A percentile compares a stretch with the other conserved stretches of the same genome.
Evolutionary conservation across 805 yeast genomes (phyloP).

Genomic region (Metschnikowia continentalis): DNA sequence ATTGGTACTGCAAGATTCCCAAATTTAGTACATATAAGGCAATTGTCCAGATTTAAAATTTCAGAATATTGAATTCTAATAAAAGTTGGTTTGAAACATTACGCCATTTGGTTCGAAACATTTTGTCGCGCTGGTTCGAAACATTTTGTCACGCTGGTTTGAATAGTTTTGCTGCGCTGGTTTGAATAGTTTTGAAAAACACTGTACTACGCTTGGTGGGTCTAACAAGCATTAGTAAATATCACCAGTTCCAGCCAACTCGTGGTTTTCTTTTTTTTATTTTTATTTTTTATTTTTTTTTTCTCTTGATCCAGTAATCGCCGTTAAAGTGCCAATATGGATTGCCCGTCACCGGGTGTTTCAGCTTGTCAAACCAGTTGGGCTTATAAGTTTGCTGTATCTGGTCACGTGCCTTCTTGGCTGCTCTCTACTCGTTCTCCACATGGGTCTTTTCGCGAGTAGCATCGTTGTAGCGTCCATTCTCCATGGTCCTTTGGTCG

Average conservation of each 20-base stretch:
- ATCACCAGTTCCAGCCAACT: constrained; percentile 50
- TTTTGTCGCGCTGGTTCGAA: too few relatives aligned
- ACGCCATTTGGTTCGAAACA: too few relatives aligned
- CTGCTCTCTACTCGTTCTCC: constrained; percentile 88
- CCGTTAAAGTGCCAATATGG: constrained; percentile 71
- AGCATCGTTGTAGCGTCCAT: constrained; percentile 85
- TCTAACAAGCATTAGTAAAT: constrained; percentile 53
- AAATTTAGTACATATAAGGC: too few relatives aligned
- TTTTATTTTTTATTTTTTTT: constrained; percentile 25
- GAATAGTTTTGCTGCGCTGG: too few relatives aligned
- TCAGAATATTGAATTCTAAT: too few relatives aligned
- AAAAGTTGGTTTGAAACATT: too few relatives aligned
- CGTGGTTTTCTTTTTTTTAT: constrained; percentile 25
- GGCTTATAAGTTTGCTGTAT: constrained; percentile 55
- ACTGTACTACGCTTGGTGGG: too few relatives aligned
- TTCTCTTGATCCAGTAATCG: constrained; percentile 72
- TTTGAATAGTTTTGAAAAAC: too few relatives aligned
- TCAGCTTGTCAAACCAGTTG: constrained; percentile 61
- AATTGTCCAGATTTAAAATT: too few relatives aligned
- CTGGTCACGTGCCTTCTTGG: constrained; percentile 60
- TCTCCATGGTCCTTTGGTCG: constrained; percentile 97
- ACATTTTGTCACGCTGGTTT: too few relatives aligned
- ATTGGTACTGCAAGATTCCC: too few relatives aligned
- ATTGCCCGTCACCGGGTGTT: constrained; percentile 79
- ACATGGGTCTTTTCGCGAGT: constrained; percentile 75